phyloP scores from a whole-genome alignment of 352 stramenopile genomes.

The Globisporangium splendens region DNA sequence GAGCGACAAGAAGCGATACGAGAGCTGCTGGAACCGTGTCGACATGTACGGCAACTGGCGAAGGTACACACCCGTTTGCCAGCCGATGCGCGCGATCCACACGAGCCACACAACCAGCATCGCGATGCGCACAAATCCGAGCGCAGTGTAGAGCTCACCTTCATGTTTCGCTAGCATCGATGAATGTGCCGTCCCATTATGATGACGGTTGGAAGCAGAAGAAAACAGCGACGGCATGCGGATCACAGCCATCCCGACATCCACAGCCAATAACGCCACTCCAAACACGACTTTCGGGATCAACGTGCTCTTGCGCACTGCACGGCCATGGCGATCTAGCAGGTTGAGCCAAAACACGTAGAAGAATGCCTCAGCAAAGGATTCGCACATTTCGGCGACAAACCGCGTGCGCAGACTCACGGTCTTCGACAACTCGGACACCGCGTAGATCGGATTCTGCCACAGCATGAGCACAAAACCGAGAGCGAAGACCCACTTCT shows the following conservation, averaged over 20 bases:
- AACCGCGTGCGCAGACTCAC: slow-evolving; percentile 63
- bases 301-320: slow-evolving; percentile 9
- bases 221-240: slow-evolving; percentile 60
- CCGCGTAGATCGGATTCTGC: slow-evolving; percentile 77
- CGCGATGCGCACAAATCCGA: slow-evolving; percentile 56
- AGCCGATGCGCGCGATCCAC: slow-evolving; percentile 65
- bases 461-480: slow-evolving; percentile 73
- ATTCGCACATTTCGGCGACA: slow-evolving; percentile 60
- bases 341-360: slow-evolving; percentile 82
- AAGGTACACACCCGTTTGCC: slow-evolving; percentile 51
- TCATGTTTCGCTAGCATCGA: slow-evolving; percentile 14
- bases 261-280: slow-evolving; percentile 40
- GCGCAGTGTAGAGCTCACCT: slow-evolving; percentile 58
- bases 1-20: slow-evolving; percentile 80
- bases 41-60: slow-evolving; percentile 80
- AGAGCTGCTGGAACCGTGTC: slow-evolving; percentile 83
- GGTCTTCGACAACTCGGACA: slow-evolving; percentile 50
- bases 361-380: slow-evolving; percentile 70
- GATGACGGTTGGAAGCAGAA: background rate
- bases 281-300: slow-evolving; percentile 39
- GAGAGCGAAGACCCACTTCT: slow-evolving; percentile 70
- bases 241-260: slow-evolving; percentile 58
- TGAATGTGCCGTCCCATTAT: background rate
- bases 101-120: slow-evolving; percentile 68
- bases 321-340: slow-evolving; percentile 55